Percentiles rank a stretch among this genome's conserved stretches.
These are phyloP conservation scores for Mycena venus DNA, from an alignment of 768 basidiomycete species.

Conservation along the genomic window DNA sequence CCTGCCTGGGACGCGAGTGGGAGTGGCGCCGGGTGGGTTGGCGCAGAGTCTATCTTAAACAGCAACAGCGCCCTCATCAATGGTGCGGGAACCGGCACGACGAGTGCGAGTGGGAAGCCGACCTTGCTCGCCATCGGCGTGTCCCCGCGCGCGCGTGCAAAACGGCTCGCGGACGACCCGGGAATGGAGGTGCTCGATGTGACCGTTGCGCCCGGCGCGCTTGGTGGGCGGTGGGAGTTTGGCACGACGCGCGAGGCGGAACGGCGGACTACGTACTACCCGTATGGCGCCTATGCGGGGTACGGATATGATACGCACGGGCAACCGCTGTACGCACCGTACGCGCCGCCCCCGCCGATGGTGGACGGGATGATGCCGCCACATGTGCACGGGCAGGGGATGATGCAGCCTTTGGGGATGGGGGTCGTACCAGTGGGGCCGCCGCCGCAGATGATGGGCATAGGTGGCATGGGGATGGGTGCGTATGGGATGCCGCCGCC, in stretches of 20 bases:
- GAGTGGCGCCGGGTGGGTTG: neutral
- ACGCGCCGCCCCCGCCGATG: conserved; percentile 12
- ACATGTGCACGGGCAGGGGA: neutral
- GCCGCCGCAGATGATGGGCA: conserved; percentile 23
- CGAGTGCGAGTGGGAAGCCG: neutral
- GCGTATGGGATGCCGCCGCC: conserved; percentile 23
- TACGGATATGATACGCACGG: conserved; percentile 7
- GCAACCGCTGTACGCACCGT: conserved; percentile 2
- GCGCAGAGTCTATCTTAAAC: neutral
- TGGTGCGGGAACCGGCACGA: no score
- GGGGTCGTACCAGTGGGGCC: no score
- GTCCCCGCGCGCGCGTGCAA: conserved; percentile 20
- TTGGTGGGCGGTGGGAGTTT: conserved; percentile 28
- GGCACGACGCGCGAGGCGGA: conserved; percentile 27
- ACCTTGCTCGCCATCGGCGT: conserved; percentile 30
- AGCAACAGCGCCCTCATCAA: neutral
- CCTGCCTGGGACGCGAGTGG: neutral
- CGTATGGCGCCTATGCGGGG: conserved; percentile 9
- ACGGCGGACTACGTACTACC: neutral
- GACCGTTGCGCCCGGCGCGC: conserved; percentile 4
- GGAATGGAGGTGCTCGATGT: conserved; percentile 19
- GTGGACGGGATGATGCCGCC: conserved; percentile 7
- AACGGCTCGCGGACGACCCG: conserved; percentile 3
- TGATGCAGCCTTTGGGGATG: conserved; percentile 10
- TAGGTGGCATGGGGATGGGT: conserved; percentile 13